Evolutionary conservation across 768 basidiomycete species (phyloP).

Genomic region (Tylopilus rubrobrunneus): DNA sequence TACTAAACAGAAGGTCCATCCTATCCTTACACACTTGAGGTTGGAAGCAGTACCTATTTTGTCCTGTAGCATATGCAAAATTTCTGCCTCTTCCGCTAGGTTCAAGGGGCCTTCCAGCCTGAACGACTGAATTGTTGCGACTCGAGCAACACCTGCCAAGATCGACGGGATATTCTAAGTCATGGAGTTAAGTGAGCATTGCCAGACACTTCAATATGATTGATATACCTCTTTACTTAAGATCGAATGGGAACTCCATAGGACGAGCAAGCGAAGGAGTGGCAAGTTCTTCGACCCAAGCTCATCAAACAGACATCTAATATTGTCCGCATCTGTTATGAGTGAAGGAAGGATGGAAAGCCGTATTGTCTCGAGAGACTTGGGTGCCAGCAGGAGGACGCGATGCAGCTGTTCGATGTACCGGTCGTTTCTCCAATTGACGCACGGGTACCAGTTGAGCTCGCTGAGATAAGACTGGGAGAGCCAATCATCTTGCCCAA

Average conservation of each 20-base stretch:
- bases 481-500: too few species aligned
- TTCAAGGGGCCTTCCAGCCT: neutral
- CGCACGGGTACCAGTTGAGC: too few species aligned
- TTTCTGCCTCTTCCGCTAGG: neutral
- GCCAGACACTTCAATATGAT: neutral
- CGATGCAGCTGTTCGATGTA: neutral
- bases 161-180: neutral
- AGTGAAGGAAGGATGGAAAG: neutral
- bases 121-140: neutral
- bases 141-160: neutral
- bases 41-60: neutral
- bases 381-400: neutral
- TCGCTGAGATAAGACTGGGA: too few species aligned
- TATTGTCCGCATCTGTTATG: neutral
- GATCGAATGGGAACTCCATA: neutral
- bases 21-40: neutral
- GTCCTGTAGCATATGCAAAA: neutral
- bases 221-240: neutral
- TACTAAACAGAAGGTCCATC: neutral
- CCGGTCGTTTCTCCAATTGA: too few species aligned
- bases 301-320: neutral
- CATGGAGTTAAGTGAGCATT: neutral
- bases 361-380: constrained; percentile 1
- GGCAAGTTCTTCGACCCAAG: neutral
- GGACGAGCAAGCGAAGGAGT: constrained; percentile 8